phyloP scores from a whole-genome alignment of 306 rosid genomes.

The Vigna unguiculata region DNA sequence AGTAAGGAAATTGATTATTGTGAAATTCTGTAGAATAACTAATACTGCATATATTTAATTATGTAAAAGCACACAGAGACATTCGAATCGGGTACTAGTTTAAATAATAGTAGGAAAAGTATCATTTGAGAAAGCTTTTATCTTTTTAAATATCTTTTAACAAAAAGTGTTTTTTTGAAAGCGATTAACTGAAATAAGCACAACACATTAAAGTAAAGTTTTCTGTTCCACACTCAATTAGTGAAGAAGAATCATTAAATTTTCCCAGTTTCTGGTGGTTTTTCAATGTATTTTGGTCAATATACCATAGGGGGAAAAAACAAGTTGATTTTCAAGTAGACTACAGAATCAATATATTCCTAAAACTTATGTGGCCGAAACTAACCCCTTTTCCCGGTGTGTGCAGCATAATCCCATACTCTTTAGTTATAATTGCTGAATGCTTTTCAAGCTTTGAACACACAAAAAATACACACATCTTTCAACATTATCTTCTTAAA shows the following conservation, averaged over 20 bases:
- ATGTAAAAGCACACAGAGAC: no score
- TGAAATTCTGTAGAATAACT: no score
- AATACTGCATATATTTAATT: no score
- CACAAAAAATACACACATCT: background rate
- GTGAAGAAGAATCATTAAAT: background rate
- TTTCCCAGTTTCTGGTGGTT: background rate
- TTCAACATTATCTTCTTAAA: background rate
- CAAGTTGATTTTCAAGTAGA: slow-evolving; percentile 2
- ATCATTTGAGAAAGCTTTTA: no score
- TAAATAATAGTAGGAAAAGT: no score
- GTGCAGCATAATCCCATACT: background rate
- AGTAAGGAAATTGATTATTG: no score
- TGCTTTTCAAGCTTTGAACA: background rate
- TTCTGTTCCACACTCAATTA: background rate
- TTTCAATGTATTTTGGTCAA: background rate
- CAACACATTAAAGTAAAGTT: background rate
- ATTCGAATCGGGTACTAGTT: no score
- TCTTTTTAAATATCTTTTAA: no score
- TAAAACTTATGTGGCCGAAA: background rate
- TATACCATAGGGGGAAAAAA: background rate
- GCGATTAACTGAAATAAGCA: no score
- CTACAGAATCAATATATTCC: background rate
- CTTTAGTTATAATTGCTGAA: background rate
- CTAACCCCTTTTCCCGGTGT: background rate
- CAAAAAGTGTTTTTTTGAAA: no score